Base-by-base conservation (phyloP, 2,329 filamentous ascomycete genomes). In the Aspergillus spinulosporus region DNA sequence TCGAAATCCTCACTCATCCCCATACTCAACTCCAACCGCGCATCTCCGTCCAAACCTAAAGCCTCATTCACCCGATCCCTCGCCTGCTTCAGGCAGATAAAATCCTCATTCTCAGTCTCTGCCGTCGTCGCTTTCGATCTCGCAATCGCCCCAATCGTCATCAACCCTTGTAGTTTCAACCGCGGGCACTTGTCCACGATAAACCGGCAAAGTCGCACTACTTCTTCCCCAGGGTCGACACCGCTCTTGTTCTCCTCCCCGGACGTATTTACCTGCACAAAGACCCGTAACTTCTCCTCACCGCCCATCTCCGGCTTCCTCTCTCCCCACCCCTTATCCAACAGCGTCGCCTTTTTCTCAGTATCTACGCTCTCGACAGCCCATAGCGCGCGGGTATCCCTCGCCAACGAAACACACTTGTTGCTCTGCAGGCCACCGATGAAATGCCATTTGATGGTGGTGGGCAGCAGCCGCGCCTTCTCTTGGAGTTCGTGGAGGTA, bases 1-100 rank as follows among this genome's bases (percentile, higher is more conserved):
- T 96, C 92, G 72, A 93, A 99, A 74, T 99, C 94, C 68, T 90
- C 86, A 71, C 92, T 97, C 94, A 99, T 99, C 5, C 93, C 93
- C 93, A 99, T 99, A 74, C 92, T 97, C 74, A 97, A 74, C 78
- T 97, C 92, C 66, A 97, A 71, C 59, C 81, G 80, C n/a, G 78
- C 75, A 12, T 79, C 62, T 3, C 62, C 71, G 12, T 78, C 70
- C 40, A 85, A 64, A 0, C 79, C 84, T 50, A 92, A 67, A 63
- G 86, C 87, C 67, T 76, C 68, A 2, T 81, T 83, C 2, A 97
- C 85, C 11, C 84, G 73, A 71, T 95, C 89, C 54, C 90, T 80
- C 70, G 89, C 87, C 67, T 88, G 81, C 49, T 78, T 79, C 68
- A 99, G 73, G 3, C 77, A 71, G 3, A 85, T 72, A 70, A 97